Evolutionary conservation across 768 basidiomycete species (phyloP).

Genomic region (Exidia glandulosa): DNA sequence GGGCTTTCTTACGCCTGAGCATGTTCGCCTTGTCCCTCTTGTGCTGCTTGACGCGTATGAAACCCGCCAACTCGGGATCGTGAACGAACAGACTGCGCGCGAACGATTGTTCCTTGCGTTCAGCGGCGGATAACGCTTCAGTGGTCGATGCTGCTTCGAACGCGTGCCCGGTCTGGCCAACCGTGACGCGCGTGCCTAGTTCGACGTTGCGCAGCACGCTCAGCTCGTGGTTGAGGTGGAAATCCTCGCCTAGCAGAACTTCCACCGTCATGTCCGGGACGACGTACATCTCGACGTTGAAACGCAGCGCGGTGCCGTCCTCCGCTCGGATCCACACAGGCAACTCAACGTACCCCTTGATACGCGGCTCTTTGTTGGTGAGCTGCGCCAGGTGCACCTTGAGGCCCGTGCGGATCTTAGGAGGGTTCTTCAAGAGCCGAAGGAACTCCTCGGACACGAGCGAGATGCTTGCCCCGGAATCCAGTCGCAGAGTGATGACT

Average conservation of each 20-base stretch:
- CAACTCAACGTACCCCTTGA: not conserved
- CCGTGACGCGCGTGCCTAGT: constrained; percentile 4
- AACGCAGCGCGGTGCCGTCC: not conserved
- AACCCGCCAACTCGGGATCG: not conserved
- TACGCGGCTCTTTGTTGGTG: not conserved
- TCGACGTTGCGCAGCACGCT: constrained; percentile 6
- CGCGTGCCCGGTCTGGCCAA: constrained; percentile 8
- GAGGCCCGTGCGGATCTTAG: not conserved
- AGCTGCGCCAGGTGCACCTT: not conserved
- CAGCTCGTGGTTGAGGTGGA: constrained; percentile 13
- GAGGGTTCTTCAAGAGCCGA: not conserved
- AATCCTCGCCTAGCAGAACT: constrained; percentile 24
- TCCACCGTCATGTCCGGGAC: constrained; percentile 20
- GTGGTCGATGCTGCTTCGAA: constrained; percentile 6
- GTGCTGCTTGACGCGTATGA: not conserved
- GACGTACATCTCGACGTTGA: not conserved
- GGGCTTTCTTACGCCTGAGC: not conserved
- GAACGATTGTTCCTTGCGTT: not conserved
- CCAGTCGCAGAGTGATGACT: too few relatives aligned
- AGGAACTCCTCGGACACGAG: not conserved
- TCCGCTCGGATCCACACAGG: not conserved
- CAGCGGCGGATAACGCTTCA: not conserved
- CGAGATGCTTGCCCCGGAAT: too few relatives aligned
- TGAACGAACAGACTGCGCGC: not conserved
- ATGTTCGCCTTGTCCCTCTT: not conserved